Evolutionary conservation across 192 early-diverging fungal genomes (phyloP), one percentile per base, ranked within the genome.

Genomic region (Umbelopsis ramanniana): DNA sequence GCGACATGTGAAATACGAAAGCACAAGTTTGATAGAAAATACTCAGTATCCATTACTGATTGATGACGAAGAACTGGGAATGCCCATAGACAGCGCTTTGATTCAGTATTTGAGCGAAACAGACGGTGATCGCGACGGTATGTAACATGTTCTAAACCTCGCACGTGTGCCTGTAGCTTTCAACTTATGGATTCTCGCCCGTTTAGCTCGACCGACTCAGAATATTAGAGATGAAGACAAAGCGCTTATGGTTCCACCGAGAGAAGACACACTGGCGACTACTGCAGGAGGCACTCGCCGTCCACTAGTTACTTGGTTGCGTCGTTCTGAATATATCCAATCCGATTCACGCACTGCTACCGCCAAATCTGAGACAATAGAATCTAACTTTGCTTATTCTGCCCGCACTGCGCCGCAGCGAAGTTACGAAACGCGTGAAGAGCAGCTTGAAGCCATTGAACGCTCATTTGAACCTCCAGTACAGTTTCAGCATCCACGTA

Each of bases 261-360:
- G 35, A 47, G 78, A 75, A 68, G 67, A 53, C 24, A 48, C 48
- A 33, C 54, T 54, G 21, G 67, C 46, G 12, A 35, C 37, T 7
- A 73, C 60, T 6, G 76, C 46, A 22, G 73, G 66, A 54, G 72
- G 74, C 37, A 72, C 72, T 6, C 68, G 77, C 19, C 52, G 74
- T 46, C 76, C 81, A 22, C 72, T 75, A 21, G 85, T 86, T 2
- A 80, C 85, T 1, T 86, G 85, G 85, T 60, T 86, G 22, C 83
- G 85, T n/a, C 80, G 85, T 12, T 84, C 85, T 17, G 85, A 86
- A 60, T 86, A 86, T 54, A 86, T 86, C 72, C 78, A 77, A 23
- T 70, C 77, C 10, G 83, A 84, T 23, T 80, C 81, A 17, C 79
- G 81, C 15, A 79, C 75, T 6, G 73, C 79, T 22, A 78, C 77